Percentiles rank a stretch among this genome's conserved stretches.
Conservation (phyloP, 306 rosid genomes). For the Vigna unguiculata region DNA sequence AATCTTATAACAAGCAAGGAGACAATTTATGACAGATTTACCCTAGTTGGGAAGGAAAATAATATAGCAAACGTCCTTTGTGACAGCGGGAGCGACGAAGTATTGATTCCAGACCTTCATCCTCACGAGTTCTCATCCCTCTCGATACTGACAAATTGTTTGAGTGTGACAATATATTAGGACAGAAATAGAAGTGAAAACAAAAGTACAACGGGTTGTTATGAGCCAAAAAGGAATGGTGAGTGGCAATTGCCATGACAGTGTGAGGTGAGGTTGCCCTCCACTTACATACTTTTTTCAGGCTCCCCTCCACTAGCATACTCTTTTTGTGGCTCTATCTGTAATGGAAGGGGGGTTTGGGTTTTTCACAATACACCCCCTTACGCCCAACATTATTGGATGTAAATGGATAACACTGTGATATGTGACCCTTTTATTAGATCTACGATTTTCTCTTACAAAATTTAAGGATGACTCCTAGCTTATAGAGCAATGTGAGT, state of each 20-base stretch:
- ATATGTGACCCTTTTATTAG: too few species aligned
- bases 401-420: too few species aligned
- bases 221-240: background rate
- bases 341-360: too few species aligned
- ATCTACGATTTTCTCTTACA: background rate
- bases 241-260: background rate
- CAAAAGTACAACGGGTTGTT: background rate
- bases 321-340: too few species aligned
- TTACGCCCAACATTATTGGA: too few species aligned
- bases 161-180: conserved; percentile 38
- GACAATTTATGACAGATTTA: conserved; percentile 41
- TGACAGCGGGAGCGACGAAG: conserved; percentile 86
- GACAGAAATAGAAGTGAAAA: conserved; percentile 40
- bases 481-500: conserved; percentile 7
- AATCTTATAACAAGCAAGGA: conserved; percentile 29
- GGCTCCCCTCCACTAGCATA: too few species aligned
- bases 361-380: too few species aligned
- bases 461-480: conserved; percentile 19
- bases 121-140: conserved; percentile 62
- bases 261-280: too few species aligned
- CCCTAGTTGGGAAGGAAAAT: conserved; percentile 85
- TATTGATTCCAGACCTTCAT: conserved; percentile 76
- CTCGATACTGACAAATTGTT: conserved; percentile 67
- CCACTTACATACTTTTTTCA: too few species aligned
- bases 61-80: conserved; percentile 94